Base-by-base conservation (phyloP, 2,329 filamentous ascomycete species). In the Pseudogymnoascus pannorum region DNA sequence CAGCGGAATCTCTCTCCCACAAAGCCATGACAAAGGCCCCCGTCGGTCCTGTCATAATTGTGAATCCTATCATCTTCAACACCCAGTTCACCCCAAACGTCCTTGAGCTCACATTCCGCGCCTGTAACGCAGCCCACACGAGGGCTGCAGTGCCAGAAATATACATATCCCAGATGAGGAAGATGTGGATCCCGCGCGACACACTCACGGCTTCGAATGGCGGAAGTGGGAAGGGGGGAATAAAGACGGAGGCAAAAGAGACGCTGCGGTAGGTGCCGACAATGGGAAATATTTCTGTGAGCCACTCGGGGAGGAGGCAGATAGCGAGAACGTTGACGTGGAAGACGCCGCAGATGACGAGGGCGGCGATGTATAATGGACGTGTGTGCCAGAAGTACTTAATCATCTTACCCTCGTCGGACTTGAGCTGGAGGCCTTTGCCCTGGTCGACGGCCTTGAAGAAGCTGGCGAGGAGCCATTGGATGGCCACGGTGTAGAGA, bases 1-100 rank as follows among this genome's bases (percentile, higher is more conserved):
- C 18, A 12, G 57, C 31, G 5, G 31, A 40, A 22, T 58, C 57
- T 6, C 57, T 58, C 57, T 58, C 57, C 57, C 57, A 58, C 57
- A 58, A 38, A 3, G 57, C 57, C 57, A 58, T 38, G 20, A 58
- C 57, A 14, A 58, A 36, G 22, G 57, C 57, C 5, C 33, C 57
- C 20, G 36, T 14, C n/a, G 57, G 57, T 5, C 57, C 57, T 12
- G 31, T 38, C 2, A 36, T 16, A 24, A 40, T 38, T 18, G 57
- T 58, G 20, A 16, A 58, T n/a, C 57, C 20, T 12, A 58, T 40
- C 18, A 18, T 29, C 18, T 38, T 58, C 20, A 58, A n/a, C 18
- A 36, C 36, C 57, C 36, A 40, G 3, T 18, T 40, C 12, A 12
- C 26, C 4, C 26, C 16, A 31, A 54, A 54, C 16, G 48, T 54